Evolutionary conservation across 495 filamentous ascomycete genomes (phyloP).

Genomic region (Choiromyces venosus): DNA sequence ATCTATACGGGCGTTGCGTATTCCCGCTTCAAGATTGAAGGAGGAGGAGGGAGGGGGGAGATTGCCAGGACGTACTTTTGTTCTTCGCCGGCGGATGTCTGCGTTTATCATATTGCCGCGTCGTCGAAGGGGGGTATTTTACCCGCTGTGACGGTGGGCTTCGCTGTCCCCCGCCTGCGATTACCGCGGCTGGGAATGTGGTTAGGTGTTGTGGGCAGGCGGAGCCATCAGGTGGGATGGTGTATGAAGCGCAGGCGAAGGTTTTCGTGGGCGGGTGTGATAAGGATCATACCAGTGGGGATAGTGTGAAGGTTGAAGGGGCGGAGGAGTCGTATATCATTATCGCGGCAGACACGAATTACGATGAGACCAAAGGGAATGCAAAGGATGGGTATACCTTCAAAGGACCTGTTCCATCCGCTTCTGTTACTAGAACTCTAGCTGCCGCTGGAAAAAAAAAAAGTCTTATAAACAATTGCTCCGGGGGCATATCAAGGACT

Average conservation of each 20-base stretch:
- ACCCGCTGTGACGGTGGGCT: conserved; percentile 41
- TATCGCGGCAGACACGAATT: conserved; percentile 48
- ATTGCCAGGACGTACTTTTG: conserved; percentile 47
- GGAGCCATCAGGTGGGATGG: conserved; percentile 44
- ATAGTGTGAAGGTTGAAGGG: conserved; percentile 20
- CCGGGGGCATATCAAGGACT: conserved; percentile 46
- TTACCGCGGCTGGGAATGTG: no score
- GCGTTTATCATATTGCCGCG: conserved; percentile 47
- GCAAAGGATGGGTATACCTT: conserved; percentile 47
- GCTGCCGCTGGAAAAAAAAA: conserved; percentile 38
- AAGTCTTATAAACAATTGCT: conserved; percentile 41
- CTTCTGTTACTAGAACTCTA: conserved; percentile 41
- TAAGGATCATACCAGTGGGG: conserved; percentile 22
- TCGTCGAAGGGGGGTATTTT: no score
- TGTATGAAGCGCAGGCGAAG: conserved; percentile 40
- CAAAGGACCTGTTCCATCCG: conserved; percentile 46
- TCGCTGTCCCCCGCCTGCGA: no score
- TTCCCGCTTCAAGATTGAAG: conserved; percentile 38
- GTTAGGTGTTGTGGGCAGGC: conserved; percentile 42
- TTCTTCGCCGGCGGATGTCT: conserved; percentile 50
- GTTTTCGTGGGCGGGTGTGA: conserved; percentile 24
- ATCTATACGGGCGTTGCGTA: conserved; percentile 46
- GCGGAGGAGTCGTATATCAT: conserved; percentile 42
- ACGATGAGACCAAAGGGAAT: conserved; percentile 47
- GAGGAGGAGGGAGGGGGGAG: conserved; percentile 41